Conservation (phyloP, 2,329 filamentous ascomycete genomes). For the Tolypocladium nubicola region DNA sequence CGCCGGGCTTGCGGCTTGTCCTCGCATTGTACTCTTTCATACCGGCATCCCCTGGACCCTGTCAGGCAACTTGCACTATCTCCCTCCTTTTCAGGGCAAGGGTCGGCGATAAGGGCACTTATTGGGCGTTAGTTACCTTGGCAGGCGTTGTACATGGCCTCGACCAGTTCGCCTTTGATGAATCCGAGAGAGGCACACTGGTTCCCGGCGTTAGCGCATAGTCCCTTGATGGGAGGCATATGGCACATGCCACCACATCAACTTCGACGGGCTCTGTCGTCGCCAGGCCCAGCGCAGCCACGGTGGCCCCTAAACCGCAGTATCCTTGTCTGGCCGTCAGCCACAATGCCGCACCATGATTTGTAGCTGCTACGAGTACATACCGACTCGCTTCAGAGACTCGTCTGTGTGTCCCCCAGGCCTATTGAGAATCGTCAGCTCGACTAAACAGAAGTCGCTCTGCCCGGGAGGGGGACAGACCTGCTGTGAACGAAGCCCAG, state of each 20-base stretch:
- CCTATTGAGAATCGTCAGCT: conserved; percentile 14
- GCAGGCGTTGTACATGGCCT: conserved; percentile 41
- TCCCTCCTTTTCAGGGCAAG: background rate
- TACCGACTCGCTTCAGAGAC: conserved; percentile 18
- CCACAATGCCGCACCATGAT: conserved; percentile 1
- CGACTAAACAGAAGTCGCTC: background rate
- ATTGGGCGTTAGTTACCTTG: conserved; percentile 30
- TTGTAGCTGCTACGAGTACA: conserved; percentile 7
- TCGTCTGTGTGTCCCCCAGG: conserved; percentile 23
- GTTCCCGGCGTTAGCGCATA: conserved; percentile 2
- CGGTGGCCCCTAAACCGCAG: conserved; percentile 58
- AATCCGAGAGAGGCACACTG: conserved; percentile 74
- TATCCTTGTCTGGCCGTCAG: conserved; percentile 42
- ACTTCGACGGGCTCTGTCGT: conserved; percentile 48
- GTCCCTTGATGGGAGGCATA: background rate
- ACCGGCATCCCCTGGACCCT: conserved; percentile 23
- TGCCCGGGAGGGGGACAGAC: conserved; percentile 33
- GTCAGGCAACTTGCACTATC: conserved; percentile 3
- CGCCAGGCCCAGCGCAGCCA: conserved; percentile 52
- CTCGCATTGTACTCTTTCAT: conserved; percentile 34
- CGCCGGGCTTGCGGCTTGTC: conserved; percentile 13
- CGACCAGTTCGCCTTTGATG: conserved; percentile 57
- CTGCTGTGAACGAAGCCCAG: conserved; percentile 81
- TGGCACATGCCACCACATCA: conserved; percentile 56
- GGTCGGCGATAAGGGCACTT: background rate